Conservation (phyloP, 2,329 filamentous ascomycete species). For the Ramularia endophylla region DNA sequence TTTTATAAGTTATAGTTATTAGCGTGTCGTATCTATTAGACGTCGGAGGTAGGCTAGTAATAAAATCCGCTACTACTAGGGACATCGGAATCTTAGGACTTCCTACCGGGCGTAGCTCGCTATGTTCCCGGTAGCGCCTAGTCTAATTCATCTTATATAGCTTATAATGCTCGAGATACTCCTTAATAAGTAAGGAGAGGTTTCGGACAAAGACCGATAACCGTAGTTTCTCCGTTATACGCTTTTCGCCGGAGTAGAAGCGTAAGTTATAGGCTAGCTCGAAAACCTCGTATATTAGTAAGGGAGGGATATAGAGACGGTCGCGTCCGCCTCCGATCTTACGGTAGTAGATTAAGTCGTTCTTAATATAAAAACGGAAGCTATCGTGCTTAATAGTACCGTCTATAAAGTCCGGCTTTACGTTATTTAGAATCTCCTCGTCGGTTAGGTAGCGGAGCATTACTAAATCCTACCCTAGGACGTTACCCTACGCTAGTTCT, state of each 20-base stretch:
- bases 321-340: background rate
- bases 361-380: conserved; percentile 2
- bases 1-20: conserved; percentile 6
- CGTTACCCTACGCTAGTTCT: no score
- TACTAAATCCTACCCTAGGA: no score
- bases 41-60: conserved; percentile 1
- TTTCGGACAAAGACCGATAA: background rate
- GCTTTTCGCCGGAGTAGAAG: background rate
- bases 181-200: background rate
- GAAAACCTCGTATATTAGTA: conserved; percentile 1
- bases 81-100: background rate
- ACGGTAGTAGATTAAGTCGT: conserved; percentile 2
- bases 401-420: background rate
- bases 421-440: background rate
- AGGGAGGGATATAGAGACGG: conserved; percentile 1
- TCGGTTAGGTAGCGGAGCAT: no score
- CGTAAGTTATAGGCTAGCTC: conserved; percentile 2
- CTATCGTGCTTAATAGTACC: background rate
- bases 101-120: background rate
- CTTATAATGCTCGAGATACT: background rate
- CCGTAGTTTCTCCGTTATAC: background rate
- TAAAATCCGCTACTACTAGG: conserved; percentile 1
- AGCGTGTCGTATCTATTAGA: conserved; percentile 1
- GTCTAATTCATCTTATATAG: conserved; percentile 1
- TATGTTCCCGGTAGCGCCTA: background rate